Percentiles rank a stretch among this genome's conserved stretches.
These are phyloP conservation scores for Neocatenulostroma microsporum DNA, from an alignment of 2,329 filamentous ascomycete species.

Conservation along the genomic window DNA sequence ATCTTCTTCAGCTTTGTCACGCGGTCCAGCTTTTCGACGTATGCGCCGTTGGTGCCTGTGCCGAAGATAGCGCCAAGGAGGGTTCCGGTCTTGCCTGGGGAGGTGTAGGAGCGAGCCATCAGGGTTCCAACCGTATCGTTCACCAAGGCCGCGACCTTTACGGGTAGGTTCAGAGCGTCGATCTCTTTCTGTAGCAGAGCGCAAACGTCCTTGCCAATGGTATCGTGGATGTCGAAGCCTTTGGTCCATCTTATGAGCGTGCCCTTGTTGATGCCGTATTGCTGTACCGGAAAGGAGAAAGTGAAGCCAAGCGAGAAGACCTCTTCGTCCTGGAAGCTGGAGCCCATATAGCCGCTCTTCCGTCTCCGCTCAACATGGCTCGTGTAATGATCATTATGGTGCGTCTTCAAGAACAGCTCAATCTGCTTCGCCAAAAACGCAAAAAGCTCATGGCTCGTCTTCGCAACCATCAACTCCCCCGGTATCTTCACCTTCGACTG, in stretches of 20 bases:
- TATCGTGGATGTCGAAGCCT: conserved; percentile 94
- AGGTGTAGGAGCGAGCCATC: conserved; percentile 95
- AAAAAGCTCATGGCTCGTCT: conserved; percentile 81
- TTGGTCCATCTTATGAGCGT: conserved; percentile 96
- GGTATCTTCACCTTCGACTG: conserved; percentile 91
- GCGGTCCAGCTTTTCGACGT: conserved; percentile 82
- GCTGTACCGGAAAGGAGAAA: conserved; percentile 94
- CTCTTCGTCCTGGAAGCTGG: conserved; percentile 57
- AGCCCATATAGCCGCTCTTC: conserved; percentile 26
- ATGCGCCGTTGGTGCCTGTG: conserved; percentile 94
- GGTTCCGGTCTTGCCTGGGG: conserved; percentile 75
- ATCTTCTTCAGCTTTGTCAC: conserved; percentile 64
- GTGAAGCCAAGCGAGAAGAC: conserved; percentile 96
- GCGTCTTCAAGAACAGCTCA: conserved; percentile 73
- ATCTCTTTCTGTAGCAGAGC: conserved; percentile 82
- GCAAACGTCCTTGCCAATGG: conserved; percentile 90
- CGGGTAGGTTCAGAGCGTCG: conserved; percentile 74
- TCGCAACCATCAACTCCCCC: conserved; percentile 78
- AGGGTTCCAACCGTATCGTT: conserved; percentile 97
- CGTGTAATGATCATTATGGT: conserved; percentile 82
- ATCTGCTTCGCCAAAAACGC: conserved; percentile 89
- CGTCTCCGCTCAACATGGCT: conserved; percentile 43
- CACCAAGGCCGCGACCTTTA: conserved; percentile 89
- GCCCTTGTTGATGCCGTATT: conserved; percentile 91
- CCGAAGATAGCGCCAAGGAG: conserved; percentile 95